phyloP scores from a whole-genome alignment of 1,284 basidiomycete genomes.

The Xanthoconium separans region DNA sequence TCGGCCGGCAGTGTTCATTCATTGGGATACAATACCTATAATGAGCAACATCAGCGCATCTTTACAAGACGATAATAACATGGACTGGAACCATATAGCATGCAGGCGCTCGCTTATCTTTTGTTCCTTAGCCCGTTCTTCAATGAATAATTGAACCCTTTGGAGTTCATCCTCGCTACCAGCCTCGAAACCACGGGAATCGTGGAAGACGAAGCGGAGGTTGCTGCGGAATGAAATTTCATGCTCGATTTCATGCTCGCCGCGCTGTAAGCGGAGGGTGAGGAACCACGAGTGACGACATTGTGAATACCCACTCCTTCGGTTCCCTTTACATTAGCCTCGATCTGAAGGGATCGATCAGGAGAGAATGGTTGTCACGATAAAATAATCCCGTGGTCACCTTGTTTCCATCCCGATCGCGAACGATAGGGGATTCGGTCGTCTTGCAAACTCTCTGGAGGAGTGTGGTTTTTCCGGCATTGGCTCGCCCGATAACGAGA shows the following conservation, averaged over 20 bases:
- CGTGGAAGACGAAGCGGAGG: conserved; percentile 11
- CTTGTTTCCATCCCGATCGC: not conserved
- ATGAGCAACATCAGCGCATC: no score
- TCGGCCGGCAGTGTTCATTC: no score
- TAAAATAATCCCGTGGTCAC: not conserved
- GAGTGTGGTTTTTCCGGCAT: conserved; percentile 1
- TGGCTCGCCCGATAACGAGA: conserved; percentile 4
- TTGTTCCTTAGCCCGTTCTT: not conserved
- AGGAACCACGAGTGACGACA: not conserved
- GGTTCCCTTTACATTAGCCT: not conserved
- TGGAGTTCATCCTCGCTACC: conserved; percentile 19
- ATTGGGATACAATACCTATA: no score
- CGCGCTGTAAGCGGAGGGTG: conserved; percentile 19
- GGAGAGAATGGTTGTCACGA: not conserved
- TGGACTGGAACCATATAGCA: conserved; percentile 25
- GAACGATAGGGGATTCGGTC: conserved; percentile 1
- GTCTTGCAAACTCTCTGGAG: conserved; percentile 5
- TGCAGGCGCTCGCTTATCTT: conserved; percentile 18
- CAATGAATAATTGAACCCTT: conserved; percentile 21
- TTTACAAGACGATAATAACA: no score
- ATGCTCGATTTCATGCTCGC: conserved; percentile 32
- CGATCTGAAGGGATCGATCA: not conserved
- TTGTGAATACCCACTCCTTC: not conserved
- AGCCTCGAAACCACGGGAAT: conserved; percentile 31
- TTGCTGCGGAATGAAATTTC: conserved; percentile 26